Evolutionary conservation across 1,139 yeast species (phyloP).

Genomic region (Magnusiomyces sp.): DNA sequence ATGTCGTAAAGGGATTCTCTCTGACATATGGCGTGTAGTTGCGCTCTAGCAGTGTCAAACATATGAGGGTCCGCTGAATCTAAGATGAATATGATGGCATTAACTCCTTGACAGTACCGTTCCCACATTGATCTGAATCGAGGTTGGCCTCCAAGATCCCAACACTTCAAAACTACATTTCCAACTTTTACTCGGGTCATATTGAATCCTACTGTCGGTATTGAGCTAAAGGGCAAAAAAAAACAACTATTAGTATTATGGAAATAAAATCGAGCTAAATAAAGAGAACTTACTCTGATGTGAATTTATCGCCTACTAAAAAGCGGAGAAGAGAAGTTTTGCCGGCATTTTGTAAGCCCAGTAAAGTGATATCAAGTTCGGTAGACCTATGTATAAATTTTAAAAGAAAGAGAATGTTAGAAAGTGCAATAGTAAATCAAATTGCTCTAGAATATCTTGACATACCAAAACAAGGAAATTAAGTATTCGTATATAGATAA

Average conservation of each 20-base stretch:
- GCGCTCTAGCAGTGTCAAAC: slow-evolving; percentile 27
- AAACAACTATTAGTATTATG: neutral
- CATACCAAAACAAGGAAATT: neutral
- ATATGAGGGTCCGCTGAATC: slow-evolving; percentile 32
- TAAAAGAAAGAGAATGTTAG: neutral
- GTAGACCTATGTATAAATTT: slow-evolving; percentile 3
- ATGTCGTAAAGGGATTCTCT: slow-evolving; percentile 30
- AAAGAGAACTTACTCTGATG: slow-evolving; percentile 27
- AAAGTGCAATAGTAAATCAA: neutral
- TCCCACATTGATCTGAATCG: slow-evolving; percentile 37
- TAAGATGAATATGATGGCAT: slow-evolving; percentile 33
- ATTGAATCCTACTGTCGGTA: slow-evolving; percentile 36
- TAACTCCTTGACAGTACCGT: slow-evolving; percentile 34
- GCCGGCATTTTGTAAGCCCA: slow-evolving; percentile 37
- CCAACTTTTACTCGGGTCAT: slow-evolving; percentile 34
- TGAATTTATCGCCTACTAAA: slow-evolving; percentile 31
- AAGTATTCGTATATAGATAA: neutral
- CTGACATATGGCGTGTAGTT: slow-evolving; percentile 28
- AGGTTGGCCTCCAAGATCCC: slow-evolving; percentile 38
- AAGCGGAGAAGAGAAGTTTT: slow-evolving; percentile 33
- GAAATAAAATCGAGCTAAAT: neutral
- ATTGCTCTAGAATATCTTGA: neutral
- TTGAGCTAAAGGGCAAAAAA: slow-evolving; percentile 22
- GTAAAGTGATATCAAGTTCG: slow-evolving; percentile 32
- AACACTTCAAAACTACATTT: slow-evolving; percentile 34